phyloP scores from a whole-genome alignment of 306 rosid species.

The Pachyrhizus erosus region DNA sequence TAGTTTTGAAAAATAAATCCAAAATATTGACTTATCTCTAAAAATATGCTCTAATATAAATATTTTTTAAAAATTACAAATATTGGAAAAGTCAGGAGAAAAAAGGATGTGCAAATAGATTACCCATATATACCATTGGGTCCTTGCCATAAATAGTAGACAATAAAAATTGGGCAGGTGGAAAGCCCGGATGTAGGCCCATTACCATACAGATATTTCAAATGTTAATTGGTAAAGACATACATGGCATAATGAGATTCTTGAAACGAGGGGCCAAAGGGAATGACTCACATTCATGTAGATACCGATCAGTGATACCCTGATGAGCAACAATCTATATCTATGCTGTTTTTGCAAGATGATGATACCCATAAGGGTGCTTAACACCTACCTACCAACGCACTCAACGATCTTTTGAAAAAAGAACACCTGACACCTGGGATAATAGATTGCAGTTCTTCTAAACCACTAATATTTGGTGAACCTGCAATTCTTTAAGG shows the following conservation, averaged over 20 bases:
- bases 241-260: conserved; percentile 30
- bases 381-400: conserved; percentile 47
- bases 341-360: conserved; percentile 6
- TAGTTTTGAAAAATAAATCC: too few species aligned
- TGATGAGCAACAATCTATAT: neutral
- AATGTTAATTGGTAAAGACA: neutral
- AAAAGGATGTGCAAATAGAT: neutral
- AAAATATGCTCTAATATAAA: too few species aligned
- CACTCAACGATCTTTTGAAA: conserved; percentile 11
- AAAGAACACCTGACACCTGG: conserved; percentile 30
- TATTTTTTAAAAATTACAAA: too few species aligned
- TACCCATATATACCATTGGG: neutral
- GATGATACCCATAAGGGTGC: conserved; percentile 46
- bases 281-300: conserved; percentile 13
- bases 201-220: neutral
- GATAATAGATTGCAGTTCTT: conserved; percentile 10
- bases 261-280: neutral
- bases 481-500: neutral
- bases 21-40: too few species aligned
- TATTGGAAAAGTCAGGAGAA: neutral
- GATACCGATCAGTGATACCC: conserved; percentile 2
- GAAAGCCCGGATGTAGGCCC: conserved; percentile 37
- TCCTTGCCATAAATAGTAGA: neutral
- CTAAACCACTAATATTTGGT: conserved; percentile 25
- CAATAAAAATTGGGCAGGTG: conserved; percentile 26